Evolutionary conservation across 768 basidiomycete genomes (phyloP).

Genomic region (Nidularia sp.): DNA sequence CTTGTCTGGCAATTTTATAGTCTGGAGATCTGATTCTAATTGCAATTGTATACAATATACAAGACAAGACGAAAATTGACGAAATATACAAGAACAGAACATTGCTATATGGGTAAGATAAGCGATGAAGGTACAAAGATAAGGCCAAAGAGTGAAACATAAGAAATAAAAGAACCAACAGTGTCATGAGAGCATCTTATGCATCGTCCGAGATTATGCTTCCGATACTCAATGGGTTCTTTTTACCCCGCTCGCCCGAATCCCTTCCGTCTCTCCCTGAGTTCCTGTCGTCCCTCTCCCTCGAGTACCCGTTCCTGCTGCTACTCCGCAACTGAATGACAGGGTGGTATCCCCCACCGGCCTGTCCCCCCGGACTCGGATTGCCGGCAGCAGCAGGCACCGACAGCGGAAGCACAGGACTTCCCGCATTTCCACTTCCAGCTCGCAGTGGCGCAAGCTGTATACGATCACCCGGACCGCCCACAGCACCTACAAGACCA

Average conservation of each 20-base stretch:
- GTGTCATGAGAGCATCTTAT: not conserved
- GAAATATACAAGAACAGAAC: too few species aligned
- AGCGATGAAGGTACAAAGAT: not conserved
- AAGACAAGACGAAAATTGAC: not conserved
- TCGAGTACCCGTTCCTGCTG: conserved; percentile 20
- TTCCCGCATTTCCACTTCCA: conserved; percentile 7
- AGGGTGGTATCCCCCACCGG: conserved; percentile 15
- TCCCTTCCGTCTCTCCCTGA: conserved; percentile 2
- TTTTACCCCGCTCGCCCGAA: conserved; percentile 36
- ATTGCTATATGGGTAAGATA: not conserved
- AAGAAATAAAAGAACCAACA: not conserved
- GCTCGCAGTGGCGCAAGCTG: conserved; percentile 53
- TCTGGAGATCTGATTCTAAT: not conserved
- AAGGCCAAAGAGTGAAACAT: not conserved
- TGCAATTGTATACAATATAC: not conserved
- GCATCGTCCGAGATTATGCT: conserved; percentile 62
- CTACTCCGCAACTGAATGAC: conserved; percentile 32
- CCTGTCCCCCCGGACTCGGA: not conserved
- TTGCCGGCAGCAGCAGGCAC: not conserved
- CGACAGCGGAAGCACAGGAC: conserved; percentile 7
- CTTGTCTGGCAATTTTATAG: not conserved
- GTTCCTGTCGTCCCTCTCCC: conserved; percentile 11
- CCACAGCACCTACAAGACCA: conserved; percentile 13
- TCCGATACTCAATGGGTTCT: conserved; percentile 66
- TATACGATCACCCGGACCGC: conserved; percentile 34